Conservation (phyloP, 2,329 filamentous ascomycete species). For the Xylaria polymorpha region DNA sequence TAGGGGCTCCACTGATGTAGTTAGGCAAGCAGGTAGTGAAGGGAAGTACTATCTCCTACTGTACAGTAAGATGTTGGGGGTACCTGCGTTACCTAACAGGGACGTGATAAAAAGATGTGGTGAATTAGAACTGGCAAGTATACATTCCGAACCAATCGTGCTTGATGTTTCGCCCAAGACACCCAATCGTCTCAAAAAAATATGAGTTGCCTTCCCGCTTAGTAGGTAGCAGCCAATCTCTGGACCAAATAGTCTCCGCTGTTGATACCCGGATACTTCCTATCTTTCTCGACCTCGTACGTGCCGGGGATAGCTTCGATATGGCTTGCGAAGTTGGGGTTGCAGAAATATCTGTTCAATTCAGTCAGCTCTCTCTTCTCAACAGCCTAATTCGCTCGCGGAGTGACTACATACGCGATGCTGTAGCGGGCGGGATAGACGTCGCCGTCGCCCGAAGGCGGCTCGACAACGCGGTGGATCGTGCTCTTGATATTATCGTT, state of each 20-base stretch:
- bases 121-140: background rate
- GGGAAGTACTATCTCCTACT: too few species aligned
- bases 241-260: slow-evolving; percentile 84
- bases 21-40: background rate
- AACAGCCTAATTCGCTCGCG: slow-evolving; percentile 8
- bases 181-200: background rate
- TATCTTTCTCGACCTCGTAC: slow-evolving; percentile 70
- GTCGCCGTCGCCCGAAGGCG: slow-evolving; percentile 68
- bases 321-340: slow-evolving; percentile 79
- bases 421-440: slow-evolving; percentile 83
- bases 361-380: slow-evolving; percentile 15
- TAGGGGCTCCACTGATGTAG: background rate
- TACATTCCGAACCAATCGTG: background rate
- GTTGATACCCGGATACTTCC: slow-evolving; percentile 83
- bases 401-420: slow-evolving; percentile 72
- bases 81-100: background rate
- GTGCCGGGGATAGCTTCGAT: slow-evolving; percentile 88
- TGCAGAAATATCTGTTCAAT: slow-evolving; percentile 78
- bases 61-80: too few species aligned
- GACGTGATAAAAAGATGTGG: background rate
- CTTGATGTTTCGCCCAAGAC: background rate
- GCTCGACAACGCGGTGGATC: slow-evolving; percentile 89
- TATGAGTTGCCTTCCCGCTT: slow-evolving; percentile 18
- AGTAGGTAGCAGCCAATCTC: slow-evolving; percentile 81
- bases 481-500: slow-evolving; percentile 94